A percentile compares a stretch with the other conserved stretches of the same genome.
These are phyloP conservation scores for Trichophyton benhamiae DNA, from an alignment of 2,329 filamentous ascomycete genomes.

Conservation along the genomic window DNA sequence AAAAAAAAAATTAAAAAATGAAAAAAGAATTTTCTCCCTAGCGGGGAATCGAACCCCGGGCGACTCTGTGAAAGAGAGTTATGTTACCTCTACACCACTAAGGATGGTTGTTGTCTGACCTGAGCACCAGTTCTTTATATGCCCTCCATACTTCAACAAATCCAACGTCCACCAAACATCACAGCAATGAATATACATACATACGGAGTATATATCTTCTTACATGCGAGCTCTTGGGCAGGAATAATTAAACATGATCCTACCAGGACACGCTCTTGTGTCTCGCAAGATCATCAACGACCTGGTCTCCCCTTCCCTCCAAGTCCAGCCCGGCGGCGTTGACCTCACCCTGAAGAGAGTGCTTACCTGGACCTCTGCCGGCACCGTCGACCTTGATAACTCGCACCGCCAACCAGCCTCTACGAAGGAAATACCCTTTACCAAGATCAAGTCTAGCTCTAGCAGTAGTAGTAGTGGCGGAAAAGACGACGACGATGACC, in stretches of 20 bases:
- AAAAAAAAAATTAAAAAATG: neutral
- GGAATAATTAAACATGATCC: neutral
- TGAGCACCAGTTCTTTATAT: neutral
- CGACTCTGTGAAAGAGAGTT: conserved; percentile 9
- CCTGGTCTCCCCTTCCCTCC: neutral
- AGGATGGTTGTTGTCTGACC: conserved; percentile 6
- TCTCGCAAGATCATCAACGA: conserved; percentile 6
- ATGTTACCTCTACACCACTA: conserved; percentile 11
- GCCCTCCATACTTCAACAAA: neutral
- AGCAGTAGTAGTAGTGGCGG: too few species aligned
- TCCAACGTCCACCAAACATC: neutral
- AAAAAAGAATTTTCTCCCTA: neutral
- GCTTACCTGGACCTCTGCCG: conserved; percentile 14
- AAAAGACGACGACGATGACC: neutral
- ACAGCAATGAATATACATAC: too few species aligned
- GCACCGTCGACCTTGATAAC: conserved; percentile 15
- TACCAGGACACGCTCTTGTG: neutral
- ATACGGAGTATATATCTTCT: too few species aligned
- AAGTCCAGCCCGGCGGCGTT: conserved; percentile 17
- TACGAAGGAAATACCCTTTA: conserved; percentile 3
- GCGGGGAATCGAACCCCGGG: conserved; percentile 9
- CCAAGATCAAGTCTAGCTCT: conserved; percentile 4
- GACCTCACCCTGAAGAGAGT: conserved; percentile 18
- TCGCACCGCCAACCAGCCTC: conserved; percentile 13
- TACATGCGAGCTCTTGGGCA: too few species aligned